phyloP scores from a whole-genome alignment of 2,329 filamentous ascomycete species.

The Penicillium italicum region DNA sequence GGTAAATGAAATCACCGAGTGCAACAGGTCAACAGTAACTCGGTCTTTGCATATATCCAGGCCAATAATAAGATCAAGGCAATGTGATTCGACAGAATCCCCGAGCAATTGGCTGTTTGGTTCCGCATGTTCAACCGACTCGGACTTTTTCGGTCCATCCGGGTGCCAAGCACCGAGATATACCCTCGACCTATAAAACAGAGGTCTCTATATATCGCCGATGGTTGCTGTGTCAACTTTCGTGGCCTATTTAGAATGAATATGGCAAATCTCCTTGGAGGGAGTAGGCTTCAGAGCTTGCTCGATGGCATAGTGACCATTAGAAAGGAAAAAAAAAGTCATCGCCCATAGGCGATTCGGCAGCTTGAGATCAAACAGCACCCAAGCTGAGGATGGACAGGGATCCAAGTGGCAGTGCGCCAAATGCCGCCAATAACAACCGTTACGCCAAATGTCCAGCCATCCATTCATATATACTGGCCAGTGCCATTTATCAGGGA shows the following conservation, averaged over 20 bases:
- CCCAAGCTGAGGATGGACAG: too few relatives aligned
- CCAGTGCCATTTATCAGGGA: neutral
- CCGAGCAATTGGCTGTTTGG: slow-evolving; percentile 5
- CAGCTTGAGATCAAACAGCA: neutral
- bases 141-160: slow-evolving; percentile 21
- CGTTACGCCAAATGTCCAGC: neutral
- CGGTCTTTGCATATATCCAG: neutral
- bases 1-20: slow-evolving; percentile 17
- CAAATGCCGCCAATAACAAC: neutral
- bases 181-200: neutral
- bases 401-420: neutral
- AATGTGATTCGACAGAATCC: slow-evolving; percentile 12
- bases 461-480: neutral
- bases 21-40: neutral
- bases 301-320: too few relatives aligned
- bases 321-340: neutral
- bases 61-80: slow-evolving; percentile 1
- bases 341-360: neutral
- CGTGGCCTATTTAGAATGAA: too few relatives aligned
- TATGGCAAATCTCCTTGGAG: neutral
- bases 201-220: neutral
- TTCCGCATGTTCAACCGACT: slow-evolving; percentile 2
- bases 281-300: too few relatives aligned
- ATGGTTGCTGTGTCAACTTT: neutral
- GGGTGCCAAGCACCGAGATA: slow-evolving; percentile 1